Base-by-base conservation (phyloP, 192 early-diverging fungal species). In the Coemansia sp. region DNA sequence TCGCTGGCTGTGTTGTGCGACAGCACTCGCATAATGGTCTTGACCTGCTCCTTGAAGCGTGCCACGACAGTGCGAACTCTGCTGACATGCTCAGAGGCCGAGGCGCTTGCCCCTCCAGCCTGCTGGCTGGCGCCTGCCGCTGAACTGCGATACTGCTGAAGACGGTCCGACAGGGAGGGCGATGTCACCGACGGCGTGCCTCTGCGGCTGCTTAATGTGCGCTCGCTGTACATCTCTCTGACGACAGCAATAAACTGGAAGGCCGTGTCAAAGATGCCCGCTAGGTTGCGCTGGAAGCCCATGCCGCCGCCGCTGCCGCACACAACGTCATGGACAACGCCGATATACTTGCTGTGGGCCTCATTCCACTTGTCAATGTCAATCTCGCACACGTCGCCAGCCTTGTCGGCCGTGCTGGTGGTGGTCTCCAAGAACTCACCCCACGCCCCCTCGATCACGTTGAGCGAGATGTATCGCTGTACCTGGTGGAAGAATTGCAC, bases 401-500 rank as follows among this genome's bases (percentile, higher is more conserved):
- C 14, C 29, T 59, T 60, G 56, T 80, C 26, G 43, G 22, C 52
- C 36, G 46, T 21, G 26, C 32, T 32, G 14, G 27, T 53, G 33
- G 69, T 63, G 33, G 62, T 19, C 18, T 60, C 60, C 1, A 83
- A 59, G 15, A 98, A 83, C 67, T 88, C 85, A 26, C 86, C 87
- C 95, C 95, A 98, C 0, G 93, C 90, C 48, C 87, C 88, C 76
- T 95, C 94, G 24, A 98, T 67, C 43, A 92, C 91, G 72, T 97
- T 95, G 73, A 96, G 95, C 39, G 91, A 78, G 26, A 93, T 87
- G 68, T 93, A 97, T 69, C 94, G 91, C 72, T 97, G 94, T 44
- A 98, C 76, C 68, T 98, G 95, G 62, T 90, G 84, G 39, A 94
- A 84, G 74, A 95, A 97, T 74, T 98, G 95, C 41, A 91, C 87